phyloP scores from a whole-genome alignment of 352 stramenopile genomes.

The Paralagenidium karlingii region DNA sequence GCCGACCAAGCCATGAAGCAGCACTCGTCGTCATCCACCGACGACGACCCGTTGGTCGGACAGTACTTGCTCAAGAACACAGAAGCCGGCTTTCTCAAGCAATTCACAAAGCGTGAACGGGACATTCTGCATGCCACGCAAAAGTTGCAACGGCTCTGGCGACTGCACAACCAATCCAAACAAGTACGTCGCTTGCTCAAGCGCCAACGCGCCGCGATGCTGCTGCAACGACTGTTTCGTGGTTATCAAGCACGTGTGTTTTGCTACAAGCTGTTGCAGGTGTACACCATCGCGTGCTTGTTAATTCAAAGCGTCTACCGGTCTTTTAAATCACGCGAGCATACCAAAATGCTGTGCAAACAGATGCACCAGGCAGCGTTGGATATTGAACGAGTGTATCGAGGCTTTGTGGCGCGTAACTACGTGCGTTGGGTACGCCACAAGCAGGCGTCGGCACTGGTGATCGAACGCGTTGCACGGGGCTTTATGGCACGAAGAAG shows the following conservation, averaged over 20 bases:
- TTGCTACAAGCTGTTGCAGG: slow-evolving; percentile 16
- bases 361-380: slow-evolving; percentile 15
- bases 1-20: slow-evolving; percentile 28
- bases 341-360: slow-evolving; percentile 15
- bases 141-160: slow-evolving; percentile 40
- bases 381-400: slow-evolving; percentile 39
- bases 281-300: slow-evolving; percentile 29
- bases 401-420: slow-evolving; percentile 25
- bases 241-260: slow-evolving; percentile 23
- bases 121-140: slow-evolving; percentile 23
- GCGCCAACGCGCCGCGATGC: slow-evolving; percentile 25
- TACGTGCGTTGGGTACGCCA: slow-evolving; percentile 25
- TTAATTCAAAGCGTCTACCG: slow-evolving; percentile 63
- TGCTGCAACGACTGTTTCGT: slow-evolving; percentile 49
- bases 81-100: slow-evolving; percentile 32
- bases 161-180: slow-evolving; percentile 30
- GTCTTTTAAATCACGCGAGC: slow-evolving; percentile 23
- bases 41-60: slow-evolving; percentile 4
- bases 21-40: slow-evolving; percentile 1
- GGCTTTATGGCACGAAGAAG: slow-evolving; percentile 42
- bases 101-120: slow-evolving; percentile 41
- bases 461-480: slow-evolving; percentile 31
- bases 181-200: slow-evolving; percentile 22
- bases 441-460: slow-evolving; percentile 25
- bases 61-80: slow-evolving; percentile 42